phyloP scores from a whole-genome alignment of 2,329 filamentous ascomycete species.

The Aspergillus flavus region DNA sequence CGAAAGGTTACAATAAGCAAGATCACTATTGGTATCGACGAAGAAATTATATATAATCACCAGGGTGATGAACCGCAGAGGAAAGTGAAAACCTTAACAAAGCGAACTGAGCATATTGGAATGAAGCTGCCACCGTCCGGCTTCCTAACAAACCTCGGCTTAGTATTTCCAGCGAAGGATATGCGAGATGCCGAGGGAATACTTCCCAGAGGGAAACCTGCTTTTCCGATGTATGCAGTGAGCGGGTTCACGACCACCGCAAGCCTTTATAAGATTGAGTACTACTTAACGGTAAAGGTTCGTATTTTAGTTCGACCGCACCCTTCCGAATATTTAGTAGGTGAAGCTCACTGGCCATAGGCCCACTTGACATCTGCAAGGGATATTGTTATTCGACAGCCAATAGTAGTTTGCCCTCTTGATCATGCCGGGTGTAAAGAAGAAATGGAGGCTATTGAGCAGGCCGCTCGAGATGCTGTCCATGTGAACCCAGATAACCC shows the following conservation, averaged over 20 bases:
- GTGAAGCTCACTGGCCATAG: slow-evolving; percentile 49
- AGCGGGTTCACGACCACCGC: slow-evolving; percentile 91
- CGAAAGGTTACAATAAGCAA: slow-evolving; percentile 91
- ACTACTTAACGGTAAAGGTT: slow-evolving; percentile 92
- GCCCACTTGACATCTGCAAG: slow-evolving; percentile 83
- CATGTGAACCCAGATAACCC: slow-evolving; percentile 87
- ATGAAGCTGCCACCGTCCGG: slow-evolving; percentile 87
- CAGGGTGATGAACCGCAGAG: slow-evolving; percentile 93
- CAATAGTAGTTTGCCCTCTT: slow-evolving; percentile 92
- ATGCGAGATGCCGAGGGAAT: slow-evolving; percentile 84
- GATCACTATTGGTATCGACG: slow-evolving; percentile 90
- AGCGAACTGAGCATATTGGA: slow-evolving; percentile 78
- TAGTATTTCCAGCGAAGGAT: slow-evolving; percentile 90
- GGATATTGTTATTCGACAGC: slow-evolving; percentile 86
- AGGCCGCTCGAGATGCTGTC: slow-evolving; percentile 89
- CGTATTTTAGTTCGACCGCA: slow-evolving; percentile 2
- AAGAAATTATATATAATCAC: slow-evolving; percentile 98
- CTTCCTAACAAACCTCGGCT: slow-evolving; percentile 87
- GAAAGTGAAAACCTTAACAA: slow-evolving; percentile 83
- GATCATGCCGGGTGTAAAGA: slow-evolving; percentile 96
- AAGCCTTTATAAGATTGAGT: slow-evolving; percentile 97
- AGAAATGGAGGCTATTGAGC: slow-evolving; percentile 97
- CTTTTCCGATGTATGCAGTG: slow-evolving; percentile 86
- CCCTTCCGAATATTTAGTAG: not conserved
- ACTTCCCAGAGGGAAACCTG: slow-evolving; percentile 78